Conservation (phyloP, 352 stramenopile species). For the Phytophthora citrophthora region DNA sequence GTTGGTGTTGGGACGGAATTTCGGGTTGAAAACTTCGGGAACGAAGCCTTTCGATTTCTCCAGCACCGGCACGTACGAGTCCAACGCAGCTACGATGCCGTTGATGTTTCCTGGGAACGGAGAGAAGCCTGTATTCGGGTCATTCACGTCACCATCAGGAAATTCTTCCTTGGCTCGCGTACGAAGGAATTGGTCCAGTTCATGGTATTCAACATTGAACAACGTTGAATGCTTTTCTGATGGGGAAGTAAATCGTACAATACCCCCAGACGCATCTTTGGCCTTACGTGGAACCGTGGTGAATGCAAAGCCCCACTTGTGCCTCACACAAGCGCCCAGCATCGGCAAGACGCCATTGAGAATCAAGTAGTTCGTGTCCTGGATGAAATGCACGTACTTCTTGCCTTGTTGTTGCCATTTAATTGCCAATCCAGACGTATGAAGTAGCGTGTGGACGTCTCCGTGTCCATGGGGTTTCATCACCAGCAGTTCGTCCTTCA, state of each 20-base stretch:
- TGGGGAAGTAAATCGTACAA: conserved; percentile 60
- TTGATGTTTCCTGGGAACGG: conserved; percentile 83
- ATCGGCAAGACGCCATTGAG: conserved; percentile 91
- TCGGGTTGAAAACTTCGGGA: conserved; percentile 80
- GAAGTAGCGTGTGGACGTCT: conserved; percentile 96
- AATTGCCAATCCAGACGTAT: conserved; percentile 70
- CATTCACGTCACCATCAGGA: conserved; percentile 67
- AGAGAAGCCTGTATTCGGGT: conserved; percentile 57
- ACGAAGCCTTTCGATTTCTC: conserved; percentile 57
- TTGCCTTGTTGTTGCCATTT: conserved; percentile 83
- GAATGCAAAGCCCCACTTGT: conserved; percentile 93
- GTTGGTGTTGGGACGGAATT: conserved; percentile 41
- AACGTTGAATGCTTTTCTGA: conserved; percentile 41
- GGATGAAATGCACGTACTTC: conserved; percentile 95
- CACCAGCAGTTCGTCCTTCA: conserved; percentile 55
- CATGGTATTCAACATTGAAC: conserved; percentile 82
- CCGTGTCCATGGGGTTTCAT: conserved; percentile 99
- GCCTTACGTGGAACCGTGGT: conserved; percentile 94
- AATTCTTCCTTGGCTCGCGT: conserved; percentile 47
- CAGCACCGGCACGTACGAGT: conserved; percentile 58
- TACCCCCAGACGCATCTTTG: conserved; percentile 87
- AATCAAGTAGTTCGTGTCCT: conserved; percentile 97
- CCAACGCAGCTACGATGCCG: conserved; percentile 61
- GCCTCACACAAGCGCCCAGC: conserved; percentile 86
- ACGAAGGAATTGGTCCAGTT: conserved; percentile 74